These are phyloP conservation scores for Calophaca sinica DNA, from an alignment of 306 rosid genomes.

Conservation along the genomic window DNA sequence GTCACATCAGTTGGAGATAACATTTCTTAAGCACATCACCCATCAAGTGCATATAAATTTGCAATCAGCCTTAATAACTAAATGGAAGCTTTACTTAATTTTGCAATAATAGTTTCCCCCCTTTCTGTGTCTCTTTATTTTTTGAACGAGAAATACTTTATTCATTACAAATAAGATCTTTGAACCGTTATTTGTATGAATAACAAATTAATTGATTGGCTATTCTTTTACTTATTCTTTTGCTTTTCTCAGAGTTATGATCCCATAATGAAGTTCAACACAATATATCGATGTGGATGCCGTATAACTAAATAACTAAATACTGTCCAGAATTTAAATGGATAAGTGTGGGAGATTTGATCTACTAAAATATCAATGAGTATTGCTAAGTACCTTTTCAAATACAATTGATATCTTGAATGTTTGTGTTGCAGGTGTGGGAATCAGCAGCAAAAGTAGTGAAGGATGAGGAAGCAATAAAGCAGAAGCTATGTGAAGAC, in stretches of 20 bases:
- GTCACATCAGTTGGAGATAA: conserved; percentile 13
- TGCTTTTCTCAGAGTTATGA: not conserved
- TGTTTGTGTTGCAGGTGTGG: conserved; percentile 62
- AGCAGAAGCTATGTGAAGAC: conserved; percentile 91
- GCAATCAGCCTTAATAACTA: conserved; percentile 12
- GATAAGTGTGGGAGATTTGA: conserved; percentile 27
- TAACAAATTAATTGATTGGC: conserved; percentile 12
- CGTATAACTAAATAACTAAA: conserved; percentile 34
- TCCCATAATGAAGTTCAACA: conserved; percentile 20
- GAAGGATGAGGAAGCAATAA: conserved; percentile 77
- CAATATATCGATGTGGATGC: conserved; percentile 18
- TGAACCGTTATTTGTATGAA: conserved; percentile 29
- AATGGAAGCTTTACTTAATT: conserved; percentile 9
- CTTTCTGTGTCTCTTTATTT: conserved; percentile 9
- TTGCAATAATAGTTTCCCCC: conserved; percentile 3
- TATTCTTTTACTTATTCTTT: conserved; percentile 19
- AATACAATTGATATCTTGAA: conserved; percentile 30
- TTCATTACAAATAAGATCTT: conserved; percentile 16
- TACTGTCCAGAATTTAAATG: conserved; percentile 17
- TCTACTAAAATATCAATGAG: conserved; percentile 7
- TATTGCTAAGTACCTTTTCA: conserved; percentile 5
- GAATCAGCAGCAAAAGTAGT: conserved; percentile 75
- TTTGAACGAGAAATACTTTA: conserved; percentile 4
- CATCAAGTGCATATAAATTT: conserved; percentile 4
- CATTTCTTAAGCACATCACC: conserved; percentile 15